phyloP scores from a whole-genome alignment of 2,329 filamentous ascomycete species.

The Bimuria novae-zelandiae region DNA sequence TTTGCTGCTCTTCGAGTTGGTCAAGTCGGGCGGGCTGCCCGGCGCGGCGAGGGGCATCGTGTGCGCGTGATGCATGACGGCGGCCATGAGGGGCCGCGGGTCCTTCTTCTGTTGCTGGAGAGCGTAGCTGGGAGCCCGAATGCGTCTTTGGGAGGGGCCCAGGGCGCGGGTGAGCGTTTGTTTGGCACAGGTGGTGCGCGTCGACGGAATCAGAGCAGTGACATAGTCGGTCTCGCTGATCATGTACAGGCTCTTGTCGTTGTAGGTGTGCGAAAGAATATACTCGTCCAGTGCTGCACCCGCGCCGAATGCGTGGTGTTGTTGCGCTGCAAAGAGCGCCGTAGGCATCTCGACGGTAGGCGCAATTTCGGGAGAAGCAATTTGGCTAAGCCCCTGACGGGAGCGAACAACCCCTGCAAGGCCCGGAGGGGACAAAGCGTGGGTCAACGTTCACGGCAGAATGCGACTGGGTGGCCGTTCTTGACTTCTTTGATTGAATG shows the following conservation, averaged over 20 bases:
- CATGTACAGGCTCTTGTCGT: conserved; percentile 35
- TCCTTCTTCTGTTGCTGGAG: conserved; percentile 22
- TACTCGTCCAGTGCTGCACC: conserved; percentile 22
- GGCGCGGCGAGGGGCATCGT: conserved; percentile 54
- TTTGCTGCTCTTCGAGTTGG: conserved; percentile 85
- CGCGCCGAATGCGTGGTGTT: conserved; percentile 16
- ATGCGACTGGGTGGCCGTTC: background rate
- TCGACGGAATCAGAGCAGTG: conserved; percentile 37
- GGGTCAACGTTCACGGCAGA: conserved; percentile 14
- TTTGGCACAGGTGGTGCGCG: conserved; percentile 31
- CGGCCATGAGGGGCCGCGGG: conserved; percentile 45
- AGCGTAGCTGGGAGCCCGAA: conserved; percentile 18
- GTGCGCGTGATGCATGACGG: conserved; percentile 35
- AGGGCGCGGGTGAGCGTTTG: conserved; percentile 15
- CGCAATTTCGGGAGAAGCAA: conserved; percentile 39
- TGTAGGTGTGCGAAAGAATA: conserved; percentile 20
- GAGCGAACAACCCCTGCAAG: conserved; percentile 22
- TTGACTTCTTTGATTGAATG: background rate
- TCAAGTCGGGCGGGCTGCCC: conserved; percentile 77
- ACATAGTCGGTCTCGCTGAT: conserved; percentile 44
- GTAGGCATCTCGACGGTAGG: conserved; percentile 32
- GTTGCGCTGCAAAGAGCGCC: conserved; percentile 30
- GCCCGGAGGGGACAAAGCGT: conserved; percentile 1
- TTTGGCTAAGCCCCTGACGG: conserved; percentile 35
- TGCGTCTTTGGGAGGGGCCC: no score